Percentiles rank a stretch among this genome's conserved stretches.
Evolutionary conservation across 2,329 filamentous ascomycete genomes (phyloP).

Genomic region (Fusarium sp.): DNA sequence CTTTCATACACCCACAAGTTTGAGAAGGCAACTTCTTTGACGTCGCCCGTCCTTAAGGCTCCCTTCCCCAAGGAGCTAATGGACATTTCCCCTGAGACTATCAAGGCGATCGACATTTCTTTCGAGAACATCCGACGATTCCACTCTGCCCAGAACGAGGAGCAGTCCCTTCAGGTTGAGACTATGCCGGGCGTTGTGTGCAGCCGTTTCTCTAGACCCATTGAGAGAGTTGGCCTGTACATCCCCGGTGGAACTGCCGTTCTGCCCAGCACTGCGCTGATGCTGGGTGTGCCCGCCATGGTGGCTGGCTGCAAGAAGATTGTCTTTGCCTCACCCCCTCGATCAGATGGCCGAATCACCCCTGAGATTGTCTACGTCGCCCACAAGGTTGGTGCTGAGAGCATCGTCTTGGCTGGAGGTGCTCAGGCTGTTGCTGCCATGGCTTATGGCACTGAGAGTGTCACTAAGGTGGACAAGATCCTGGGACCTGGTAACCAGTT

Average conservation of each 20-base stretch:
- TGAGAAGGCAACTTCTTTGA: slow-evolving; percentile 91
- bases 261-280: slow-evolving; percentile 94
- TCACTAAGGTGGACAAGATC: slow-evolving; percentile 98
- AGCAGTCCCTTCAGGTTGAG: slow-evolving; percentile 83
- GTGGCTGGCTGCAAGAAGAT: slow-evolving; percentile 97
- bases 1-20: slow-evolving; percentile 97
- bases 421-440: slow-evolving; percentile 95
- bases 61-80: slow-evolving; percentile 88
- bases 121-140: slow-evolving; percentile 96
- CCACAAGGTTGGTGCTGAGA: slow-evolving; percentile 94
- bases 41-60: slow-evolving; percentile 85
- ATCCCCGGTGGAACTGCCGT: slow-evolving; percentile 96
- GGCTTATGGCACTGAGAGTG: slow-evolving; percentile 94
- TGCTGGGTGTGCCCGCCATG: slow-evolving; percentile 97
- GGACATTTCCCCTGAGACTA: slow-evolving; percentile 82
- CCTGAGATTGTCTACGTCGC: slow-evolving; percentile 98
- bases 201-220: slow-evolving; percentile 89
- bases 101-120: slow-evolving; percentile 89
- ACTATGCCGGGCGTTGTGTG: slow-evolving; percentile 98
- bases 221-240: slow-evolving; percentile 95
- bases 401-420: slow-evolving; percentile 93
- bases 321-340: slow-evolving; percentile 88
- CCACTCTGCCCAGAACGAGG: slow-evolving; percentile 88
- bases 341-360: slow-evolving; percentile 86
- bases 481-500: slow-evolving; percentile 98